Evolutionary conservation across 2,329 filamentous ascomycete genomes (phyloP).

Genomic region (Fusarium floridanum): DNA sequence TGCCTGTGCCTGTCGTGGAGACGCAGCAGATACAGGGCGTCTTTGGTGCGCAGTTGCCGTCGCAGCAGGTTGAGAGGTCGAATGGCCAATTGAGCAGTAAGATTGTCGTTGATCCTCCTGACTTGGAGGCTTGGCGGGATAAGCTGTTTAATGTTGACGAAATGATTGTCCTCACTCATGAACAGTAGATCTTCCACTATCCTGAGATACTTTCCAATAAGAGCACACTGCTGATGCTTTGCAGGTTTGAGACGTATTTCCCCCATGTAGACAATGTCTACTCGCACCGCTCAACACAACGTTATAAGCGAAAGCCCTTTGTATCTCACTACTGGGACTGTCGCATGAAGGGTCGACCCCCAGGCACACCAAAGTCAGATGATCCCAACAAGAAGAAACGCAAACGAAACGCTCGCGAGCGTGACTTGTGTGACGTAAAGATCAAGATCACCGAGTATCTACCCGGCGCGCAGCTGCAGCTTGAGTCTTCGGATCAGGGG

Average conservation of each 20-base stretch:
- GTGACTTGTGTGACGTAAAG: constrained; percentile 87
- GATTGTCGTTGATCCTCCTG: constrained; percentile 74
- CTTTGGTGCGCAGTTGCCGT: not conserved
- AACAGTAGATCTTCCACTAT: constrained; percentile 66
- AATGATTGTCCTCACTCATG: constrained; percentile 77
- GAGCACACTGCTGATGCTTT: not conserved
- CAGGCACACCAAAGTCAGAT: constrained; percentile 82
- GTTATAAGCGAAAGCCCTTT: constrained; percentile 85
- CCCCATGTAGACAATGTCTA: constrained; percentile 88
- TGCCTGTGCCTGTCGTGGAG: constrained; percentile 24
- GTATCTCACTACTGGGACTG: constrained; percentile 90
- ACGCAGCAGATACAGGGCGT: constrained; percentile 13
- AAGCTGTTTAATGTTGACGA: constrained; percentile 82
- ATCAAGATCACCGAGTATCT: constrained; percentile 89
- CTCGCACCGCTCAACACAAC: constrained; percentile 84
- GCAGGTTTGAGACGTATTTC: constrained; percentile 83
- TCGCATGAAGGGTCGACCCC: constrained; percentile 81
- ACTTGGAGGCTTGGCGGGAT: constrained; percentile 77
- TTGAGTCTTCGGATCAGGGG: constrained; percentile 17
- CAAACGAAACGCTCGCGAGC: constrained; percentile 79
- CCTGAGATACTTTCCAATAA: not conserved
- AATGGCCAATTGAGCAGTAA: constrained; percentile 67
- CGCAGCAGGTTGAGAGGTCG: constrained; percentile 45
- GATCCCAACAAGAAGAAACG: constrained; percentile 87
- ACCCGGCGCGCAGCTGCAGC: constrained; percentile 61